These are phyloP conservation scores for Phellopilus nigrolimitatus DNA, from an alignment of 1,284 basidiomycete species.

Conservation along the genomic window DNA sequence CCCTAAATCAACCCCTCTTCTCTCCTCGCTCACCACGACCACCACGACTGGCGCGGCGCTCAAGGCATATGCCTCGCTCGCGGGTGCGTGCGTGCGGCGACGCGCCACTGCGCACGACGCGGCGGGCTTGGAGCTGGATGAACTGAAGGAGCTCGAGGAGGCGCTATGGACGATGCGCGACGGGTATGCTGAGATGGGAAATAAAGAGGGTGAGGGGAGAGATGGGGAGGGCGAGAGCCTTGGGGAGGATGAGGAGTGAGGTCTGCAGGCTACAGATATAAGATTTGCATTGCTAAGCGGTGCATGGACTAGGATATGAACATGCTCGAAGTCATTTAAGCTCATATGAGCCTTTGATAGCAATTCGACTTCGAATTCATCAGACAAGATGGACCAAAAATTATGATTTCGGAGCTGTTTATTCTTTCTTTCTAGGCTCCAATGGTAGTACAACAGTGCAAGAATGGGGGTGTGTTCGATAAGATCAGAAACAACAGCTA, in stretches of 20 bases:
- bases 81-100: slow-evolving; percentile 32
- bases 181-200: slow-evolving; percentile 33
- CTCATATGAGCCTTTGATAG: too few species aligned
- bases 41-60: slow-evolving; percentile 34
- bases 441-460: too few species aligned
- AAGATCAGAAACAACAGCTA: too few species aligned
- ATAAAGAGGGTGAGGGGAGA: slow-evolving; percentile 23
- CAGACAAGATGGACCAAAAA: too few species aligned
- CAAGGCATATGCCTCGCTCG: slow-evolving; percentile 39
- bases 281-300: too few species aligned
- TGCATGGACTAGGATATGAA: too few species aligned
- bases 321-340: too few species aligned
- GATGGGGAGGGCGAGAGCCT: slow-evolving; percentile 26
- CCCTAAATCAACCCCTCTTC: slow-evolving; percentile 25
- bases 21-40: slow-evolving; percentile 27
- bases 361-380: too few species aligned
- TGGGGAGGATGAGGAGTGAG: slow-evolving; percentile 8
- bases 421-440: too few species aligned
- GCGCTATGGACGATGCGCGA: slow-evolving; percentile 50
- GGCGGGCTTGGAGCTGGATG: slow-evolving; percentile 41
- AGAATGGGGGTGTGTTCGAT: too few species aligned
- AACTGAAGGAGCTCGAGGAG: slow-evolving; percentile 45
- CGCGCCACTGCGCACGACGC: slow-evolving; percentile 25
- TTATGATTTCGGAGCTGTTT: too few species aligned
- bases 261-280: too few species aligned